Base-by-base conservation (phyloP, 2,329 filamentous ascomycete species). In the Fusarium circinatum region DNA sequence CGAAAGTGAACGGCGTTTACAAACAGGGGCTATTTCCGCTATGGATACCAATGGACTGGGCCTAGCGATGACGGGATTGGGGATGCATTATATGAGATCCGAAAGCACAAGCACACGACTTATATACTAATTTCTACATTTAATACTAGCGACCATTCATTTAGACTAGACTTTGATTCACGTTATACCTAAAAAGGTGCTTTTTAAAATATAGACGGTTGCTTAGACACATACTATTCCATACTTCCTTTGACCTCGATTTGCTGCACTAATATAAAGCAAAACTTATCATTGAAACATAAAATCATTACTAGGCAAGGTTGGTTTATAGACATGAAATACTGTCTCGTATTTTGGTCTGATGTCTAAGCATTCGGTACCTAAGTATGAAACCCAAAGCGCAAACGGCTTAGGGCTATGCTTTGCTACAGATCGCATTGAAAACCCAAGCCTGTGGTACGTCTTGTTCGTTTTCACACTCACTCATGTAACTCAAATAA, bases 401-500 rank as follows among this genome's bases (percentile, higher is more conserved):
- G 22, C 45, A 44, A 62, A 47, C 32, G 22, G 4, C 12, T 59
- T 36, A 70, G 42, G 39, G 62, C 32, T 42, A 52, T 34, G 47
- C 26, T 45, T 60, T 75, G 39, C 54, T 65, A 24, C 57, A 75
- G 28, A 74, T 66, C 36, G 75, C 49, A 48, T 79, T 67, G 49
- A 81, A 72, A 11, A 83, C 78, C 79, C 81, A 81, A 52, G 80
- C 62, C 36, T 81, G 79, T 18, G 79, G 79, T n/a, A 74, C 67
- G 36, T 78, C 75, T 12, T 74, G 71, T 44, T 78, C 76, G 13
- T 66, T 73, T 26, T 75, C 67, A 8, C 78, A 75, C 12, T 62
- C 62, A 22, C 76, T 71, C n/a, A 75, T 39, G 39, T 83, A 83
- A 64, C 81, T 83, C 58, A 82, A 60, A 52, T 82, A 82, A 59